Conservation (phyloP, 2,329 filamentous ascomycete genomes). For the Aureobasidium subglaciale region DNA sequence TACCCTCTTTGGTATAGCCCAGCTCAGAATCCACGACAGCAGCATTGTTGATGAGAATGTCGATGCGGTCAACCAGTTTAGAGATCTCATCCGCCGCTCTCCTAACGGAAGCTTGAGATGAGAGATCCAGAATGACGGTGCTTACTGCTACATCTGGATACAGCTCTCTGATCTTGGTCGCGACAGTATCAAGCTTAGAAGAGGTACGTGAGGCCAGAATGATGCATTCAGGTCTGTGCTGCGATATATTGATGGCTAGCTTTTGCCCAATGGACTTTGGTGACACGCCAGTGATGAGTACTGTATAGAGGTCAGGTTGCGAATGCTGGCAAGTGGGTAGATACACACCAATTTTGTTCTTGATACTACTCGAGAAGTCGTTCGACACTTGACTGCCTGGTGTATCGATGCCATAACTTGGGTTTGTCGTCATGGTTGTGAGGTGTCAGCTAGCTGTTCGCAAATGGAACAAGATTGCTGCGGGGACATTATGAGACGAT, state of each 20-base stretch:
- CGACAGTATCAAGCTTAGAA: conserved; percentile 29
- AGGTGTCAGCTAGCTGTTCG: no score
- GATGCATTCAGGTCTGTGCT: conserved; percentile 27
- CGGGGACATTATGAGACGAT: no score
- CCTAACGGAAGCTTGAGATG: conserved; percentile 27
- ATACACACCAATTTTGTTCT: conserved; percentile 26
- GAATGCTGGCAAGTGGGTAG: conserved; percentile 16
- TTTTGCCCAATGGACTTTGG: conserved; percentile 32
- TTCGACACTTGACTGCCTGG: conserved; percentile 27
- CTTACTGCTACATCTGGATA: conserved; percentile 22
- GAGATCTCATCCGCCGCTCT: conserved; percentile 29
- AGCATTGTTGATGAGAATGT: conserved; percentile 40
- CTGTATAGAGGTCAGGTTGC: no score
- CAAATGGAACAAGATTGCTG: no score
- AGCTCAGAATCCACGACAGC: conserved; percentile 33
- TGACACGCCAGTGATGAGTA: conserved; percentile 32
- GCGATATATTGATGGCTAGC: conserved; percentile 31
- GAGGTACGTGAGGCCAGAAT: conserved; percentile 35
- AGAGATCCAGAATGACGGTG: conserved; percentile 30
- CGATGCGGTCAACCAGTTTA: conserved; percentile 24
- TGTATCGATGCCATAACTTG: conserved; percentile 23
- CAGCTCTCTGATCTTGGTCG: conserved; percentile 18
- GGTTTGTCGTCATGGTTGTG: conserved; percentile 20
- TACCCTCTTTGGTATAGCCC: conserved; percentile 27
- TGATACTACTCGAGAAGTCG: conserved; percentile 25